phyloP scores from a whole-genome alignment of 1,139 yeast species.

The Yamadazyma diddensiae region DNA sequence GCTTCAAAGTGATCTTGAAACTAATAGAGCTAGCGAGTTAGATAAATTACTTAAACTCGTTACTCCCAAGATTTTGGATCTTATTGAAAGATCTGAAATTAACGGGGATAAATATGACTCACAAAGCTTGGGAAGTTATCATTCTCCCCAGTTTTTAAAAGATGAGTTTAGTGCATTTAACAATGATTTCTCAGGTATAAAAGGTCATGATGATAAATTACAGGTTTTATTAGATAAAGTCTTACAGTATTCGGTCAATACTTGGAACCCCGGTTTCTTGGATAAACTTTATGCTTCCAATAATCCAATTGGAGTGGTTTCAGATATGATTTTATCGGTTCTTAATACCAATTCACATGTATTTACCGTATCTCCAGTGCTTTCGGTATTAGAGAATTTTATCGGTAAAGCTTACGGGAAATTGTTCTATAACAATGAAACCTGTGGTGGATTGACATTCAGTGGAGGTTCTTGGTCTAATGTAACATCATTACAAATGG shows the following conservation, averaged over 20 bases:
- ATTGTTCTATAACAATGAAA: conserved; percentile 48
- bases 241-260: conserved; percentile 67
- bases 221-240: conserved; percentile 54
- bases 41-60: conserved; percentile 30
- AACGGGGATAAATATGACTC: conserved; percentile 22
- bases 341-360: conserved; percentile 86
- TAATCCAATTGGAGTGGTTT: conserved; percentile 77
- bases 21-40: conserved; percentile 37
- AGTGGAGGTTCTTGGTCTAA: conserved; percentile 90
- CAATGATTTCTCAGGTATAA: conserved; percentile 18
- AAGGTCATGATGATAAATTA: conserved; percentile 25
- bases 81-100: conserved; percentile 36
- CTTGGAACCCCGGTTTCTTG: conserved; percentile 86
- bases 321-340: conserved; percentile 67
- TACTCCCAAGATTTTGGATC: conserved; percentile 37
- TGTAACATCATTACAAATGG: conserved; percentile 75
- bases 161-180: conserved; percentile 16
- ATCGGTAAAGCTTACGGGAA: conserved; percentile 68
- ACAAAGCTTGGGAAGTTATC: conserved; percentile 38
- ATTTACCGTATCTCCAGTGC: conserved; percentile 80
- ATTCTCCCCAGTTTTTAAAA: conserved; percentile 35
- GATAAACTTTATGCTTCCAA: conserved; percentile 84
- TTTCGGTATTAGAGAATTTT: conserved; percentile 70
- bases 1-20: conserved; percentile 21
- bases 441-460: conserved; percentile 80